Percentiles rank a stretch among this genome's conserved stretches.
phyloP scores from a whole-genome alignment of 768 basidiomycete species.

The Russula ochroleuca region DNA sequence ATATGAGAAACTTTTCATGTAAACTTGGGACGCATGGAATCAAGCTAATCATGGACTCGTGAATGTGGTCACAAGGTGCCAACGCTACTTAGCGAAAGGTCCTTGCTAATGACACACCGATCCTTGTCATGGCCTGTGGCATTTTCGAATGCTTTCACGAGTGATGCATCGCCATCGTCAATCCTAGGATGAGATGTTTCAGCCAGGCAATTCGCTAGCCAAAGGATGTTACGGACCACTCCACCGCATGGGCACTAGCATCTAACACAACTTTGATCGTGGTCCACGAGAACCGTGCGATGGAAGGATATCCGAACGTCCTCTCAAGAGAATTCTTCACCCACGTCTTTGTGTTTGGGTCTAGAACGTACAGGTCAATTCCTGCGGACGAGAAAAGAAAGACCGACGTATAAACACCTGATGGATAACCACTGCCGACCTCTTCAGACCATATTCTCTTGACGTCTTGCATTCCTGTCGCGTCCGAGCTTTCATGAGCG shows the following conservation, averaged over 20 bases:
- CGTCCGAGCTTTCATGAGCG: slow-evolving; percentile 12
- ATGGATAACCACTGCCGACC: slow-evolving; percentile 88
- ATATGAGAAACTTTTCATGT: no score
- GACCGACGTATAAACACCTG: slow-evolving; percentile 45
- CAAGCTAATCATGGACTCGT: not conserved
- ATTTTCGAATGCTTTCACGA: slow-evolving; percentile 69
- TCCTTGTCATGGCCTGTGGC: slow-evolving; percentile 72
- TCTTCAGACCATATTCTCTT: slow-evolving; percentile 34
- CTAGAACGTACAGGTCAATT: slow-evolving; percentile 37
- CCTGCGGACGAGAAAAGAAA: not conserved
- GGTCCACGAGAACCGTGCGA: slow-evolving; percentile 94
- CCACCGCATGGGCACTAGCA: slow-evolving; percentile 67
- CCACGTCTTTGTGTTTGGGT: slow-evolving; percentile 92
- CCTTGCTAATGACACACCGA: slow-evolving; percentile 63
- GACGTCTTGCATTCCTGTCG: not conserved
- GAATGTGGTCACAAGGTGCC: slow-evolving; percentile 49
- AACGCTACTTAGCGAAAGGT: slow-evolving; percentile 69
- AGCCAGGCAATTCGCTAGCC: not conserved
- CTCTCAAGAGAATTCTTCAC: slow-evolving; percentile 70
- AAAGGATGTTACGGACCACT: slow-evolving; percentile 58
- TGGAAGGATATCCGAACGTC: slow-evolving; percentile 86
- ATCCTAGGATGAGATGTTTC: slow-evolving; percentile 47
- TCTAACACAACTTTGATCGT: slow-evolving; percentile 85
- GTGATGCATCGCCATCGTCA: slow-evolving; percentile 76
- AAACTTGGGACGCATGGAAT: no score